A percentile compares a stretch with the other conserved stretches of the same genome.
Evolutionary conservation across 1,139 yeast species (phyloP).

Genomic region (Yamadazyma diddensiae): DNA sequence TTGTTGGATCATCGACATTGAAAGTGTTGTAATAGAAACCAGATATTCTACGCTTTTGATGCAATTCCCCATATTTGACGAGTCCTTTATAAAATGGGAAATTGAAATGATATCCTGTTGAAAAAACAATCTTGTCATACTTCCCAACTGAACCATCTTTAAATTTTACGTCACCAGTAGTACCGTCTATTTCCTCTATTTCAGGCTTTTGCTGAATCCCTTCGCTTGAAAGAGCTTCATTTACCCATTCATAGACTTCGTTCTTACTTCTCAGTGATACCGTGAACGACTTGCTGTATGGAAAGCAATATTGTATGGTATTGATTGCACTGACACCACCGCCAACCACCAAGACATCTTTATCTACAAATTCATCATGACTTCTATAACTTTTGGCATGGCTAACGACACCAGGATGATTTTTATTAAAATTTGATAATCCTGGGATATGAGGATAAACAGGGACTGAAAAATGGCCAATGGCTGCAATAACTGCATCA

Average conservation of each 20-base stretch:
- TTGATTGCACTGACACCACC: constrained; percentile 51
- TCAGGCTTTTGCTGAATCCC: constrained; percentile 32
- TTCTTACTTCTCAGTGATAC: constrained; percentile 36
- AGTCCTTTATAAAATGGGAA: constrained; percentile 29
- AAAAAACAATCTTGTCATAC: constrained; percentile 29
- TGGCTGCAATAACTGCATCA: constrained; percentile 51
- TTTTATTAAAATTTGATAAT: constrained; percentile 43
- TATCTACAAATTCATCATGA: constrained; percentile 41
- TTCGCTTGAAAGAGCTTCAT: constrained; percentile 35
- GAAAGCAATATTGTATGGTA: constrained; percentile 47
- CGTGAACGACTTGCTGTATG: constrained; percentile 35
- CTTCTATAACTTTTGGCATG: constrained; percentile 62
- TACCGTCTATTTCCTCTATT: constrained; percentile 24
- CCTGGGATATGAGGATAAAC: constrained; percentile 50
- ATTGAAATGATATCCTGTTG: constrained; percentile 40
- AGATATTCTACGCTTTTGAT: constrained; percentile 26
- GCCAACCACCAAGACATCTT: constrained; percentile 48
- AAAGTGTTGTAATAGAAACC: constrained; percentile 42
- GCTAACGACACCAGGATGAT: constrained; percentile 44
- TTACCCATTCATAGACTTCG: constrained; percentile 28
- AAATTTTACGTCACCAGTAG: constrained; percentile 25
- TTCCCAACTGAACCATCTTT: constrained; percentile 25
- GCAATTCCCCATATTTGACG: constrained; percentile 21
- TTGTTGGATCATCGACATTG: constrained; percentile 38
- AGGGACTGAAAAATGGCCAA: constrained; percentile 56